Conservation (phyloP, 192 early-diverging fungal species). For the Linnemannia zychae region DNA sequence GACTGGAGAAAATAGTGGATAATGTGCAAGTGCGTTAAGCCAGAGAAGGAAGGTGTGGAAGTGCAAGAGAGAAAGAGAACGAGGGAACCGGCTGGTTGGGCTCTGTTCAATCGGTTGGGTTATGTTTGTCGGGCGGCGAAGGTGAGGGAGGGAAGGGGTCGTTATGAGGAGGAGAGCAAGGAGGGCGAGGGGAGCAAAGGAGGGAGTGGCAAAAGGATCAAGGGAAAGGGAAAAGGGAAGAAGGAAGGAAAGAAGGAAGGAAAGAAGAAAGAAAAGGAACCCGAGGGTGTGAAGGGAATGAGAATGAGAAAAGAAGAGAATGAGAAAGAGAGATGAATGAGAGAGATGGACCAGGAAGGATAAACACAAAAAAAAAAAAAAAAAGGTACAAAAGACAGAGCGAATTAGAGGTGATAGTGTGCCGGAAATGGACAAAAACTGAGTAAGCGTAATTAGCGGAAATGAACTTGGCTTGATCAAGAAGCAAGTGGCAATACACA, state of each 20-base stretch:
- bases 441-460: background rate
- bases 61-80: background rate
- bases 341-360: background rate
- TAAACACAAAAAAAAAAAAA: background rate
- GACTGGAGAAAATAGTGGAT: background rate
- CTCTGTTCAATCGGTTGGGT: background rate
- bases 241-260: background rate
- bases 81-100: background rate
- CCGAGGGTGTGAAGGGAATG: background rate
- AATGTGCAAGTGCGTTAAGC: too few species aligned
- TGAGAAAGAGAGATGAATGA: background rate
- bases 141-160: background rate
- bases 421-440: background rate
- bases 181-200: background rate
- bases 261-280: background rate
- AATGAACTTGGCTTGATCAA: background rate
- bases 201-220: background rate
- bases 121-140: background rate
- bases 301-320: background rate
- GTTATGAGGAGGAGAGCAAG: background rate
- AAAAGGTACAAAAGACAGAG: background rate
- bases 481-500: too few species aligned
- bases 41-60: conserved; percentile 10
- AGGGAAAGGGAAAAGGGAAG: background rate
- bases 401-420: background rate